phyloP scores from a whole-genome alignment of 1,139 yeast species.

The Sugiyamaella novakii region DNA sequence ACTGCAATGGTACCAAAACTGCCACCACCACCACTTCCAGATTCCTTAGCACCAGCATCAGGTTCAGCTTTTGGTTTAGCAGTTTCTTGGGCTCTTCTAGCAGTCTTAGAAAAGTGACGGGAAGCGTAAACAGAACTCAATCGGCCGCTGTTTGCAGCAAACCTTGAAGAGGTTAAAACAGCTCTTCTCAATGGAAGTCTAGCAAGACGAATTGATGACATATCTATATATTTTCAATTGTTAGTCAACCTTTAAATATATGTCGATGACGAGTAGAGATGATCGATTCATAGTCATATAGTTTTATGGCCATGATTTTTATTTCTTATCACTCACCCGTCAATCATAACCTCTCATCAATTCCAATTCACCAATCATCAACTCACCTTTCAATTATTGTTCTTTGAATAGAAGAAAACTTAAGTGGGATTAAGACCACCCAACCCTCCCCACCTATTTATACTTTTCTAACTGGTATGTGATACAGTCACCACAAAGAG shows the following conservation, averaged over 20 bases:
- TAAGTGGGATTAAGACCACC: too few species aligned
- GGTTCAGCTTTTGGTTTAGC: slow-evolving; percentile 18
- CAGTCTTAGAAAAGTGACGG: slow-evolving; percentile 15
- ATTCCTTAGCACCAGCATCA: slow-evolving; percentile 11
- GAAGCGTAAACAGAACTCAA: neutral
- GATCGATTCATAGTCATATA: too few species aligned
- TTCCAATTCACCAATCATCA: too few species aligned
- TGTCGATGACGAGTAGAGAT: neutral
- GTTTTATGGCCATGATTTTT: too few species aligned
- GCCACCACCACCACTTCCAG: slow-evolving; percentile 13
- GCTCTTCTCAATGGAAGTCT: slow-evolving; percentile 19
- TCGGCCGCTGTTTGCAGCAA: slow-evolving; percentile 4
- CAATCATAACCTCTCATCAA: neutral
- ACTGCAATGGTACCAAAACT: slow-evolving; percentile 23
- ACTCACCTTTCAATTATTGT: neutral
- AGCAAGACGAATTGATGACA: slow-evolving; percentile 23
- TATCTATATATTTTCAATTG: slow-evolving; percentile 1
- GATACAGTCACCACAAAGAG: slow-evolving; percentile 8
- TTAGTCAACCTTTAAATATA: too few species aligned
- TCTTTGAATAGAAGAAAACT: too few species aligned
- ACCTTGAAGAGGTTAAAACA: slow-evolving; percentile 1
- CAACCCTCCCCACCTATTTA: slow-evolving; percentile 18
- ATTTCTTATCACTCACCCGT: slow-evolving; percentile 8
- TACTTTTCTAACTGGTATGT: neutral
- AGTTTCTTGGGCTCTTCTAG: slow-evolving; percentile 15